phyloP scores from a whole-genome alignment of 257 asterid genomes.

The Solanum sejunctum region DNA sequence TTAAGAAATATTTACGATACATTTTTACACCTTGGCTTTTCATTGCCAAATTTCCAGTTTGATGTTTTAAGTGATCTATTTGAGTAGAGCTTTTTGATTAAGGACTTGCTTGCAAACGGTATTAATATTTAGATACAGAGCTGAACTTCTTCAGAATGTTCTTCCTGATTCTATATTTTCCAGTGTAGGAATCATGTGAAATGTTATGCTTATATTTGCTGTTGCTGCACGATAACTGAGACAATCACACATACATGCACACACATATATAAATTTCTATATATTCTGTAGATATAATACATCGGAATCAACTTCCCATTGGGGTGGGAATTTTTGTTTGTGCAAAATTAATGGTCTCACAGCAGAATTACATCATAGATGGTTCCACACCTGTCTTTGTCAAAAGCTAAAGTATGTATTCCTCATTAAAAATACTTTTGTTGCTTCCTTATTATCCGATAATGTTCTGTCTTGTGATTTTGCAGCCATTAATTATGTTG shows the following conservation, averaged over 20 bases:
- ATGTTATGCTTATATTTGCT: not conserved
- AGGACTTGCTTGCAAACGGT: not conserved
- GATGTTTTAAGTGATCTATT: not conserved
- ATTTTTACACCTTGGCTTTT: not conserved
- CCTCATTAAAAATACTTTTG: not conserved
- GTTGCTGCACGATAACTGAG: not conserved
- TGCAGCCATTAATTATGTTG: constrained; percentile 80
- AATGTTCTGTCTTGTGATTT: not conserved
- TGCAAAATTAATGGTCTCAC: not conserved
- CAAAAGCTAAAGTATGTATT: not conserved
- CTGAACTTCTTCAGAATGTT: not conserved
- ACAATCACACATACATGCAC: not conserved
- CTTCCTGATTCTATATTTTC: not conserved
- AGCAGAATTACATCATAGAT: not conserved
- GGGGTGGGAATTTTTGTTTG: not conserved
- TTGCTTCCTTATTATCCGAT: not conserved
- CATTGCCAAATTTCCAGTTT: not conserved
- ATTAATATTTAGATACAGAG: not conserved
- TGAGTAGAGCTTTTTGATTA: not conserved
- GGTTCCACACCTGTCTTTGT: not conserved
- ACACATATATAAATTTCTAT: not conserved
- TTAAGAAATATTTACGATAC: not conserved
- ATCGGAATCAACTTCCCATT: not conserved
- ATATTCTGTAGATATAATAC: not conserved
- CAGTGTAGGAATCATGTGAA: not conserved